Evolutionary conservation across 768 basidiomycete genomes (phyloP), one percentile per base, ranked within the genome.

Genomic region (Xerocomus spinulosus): DNA sequence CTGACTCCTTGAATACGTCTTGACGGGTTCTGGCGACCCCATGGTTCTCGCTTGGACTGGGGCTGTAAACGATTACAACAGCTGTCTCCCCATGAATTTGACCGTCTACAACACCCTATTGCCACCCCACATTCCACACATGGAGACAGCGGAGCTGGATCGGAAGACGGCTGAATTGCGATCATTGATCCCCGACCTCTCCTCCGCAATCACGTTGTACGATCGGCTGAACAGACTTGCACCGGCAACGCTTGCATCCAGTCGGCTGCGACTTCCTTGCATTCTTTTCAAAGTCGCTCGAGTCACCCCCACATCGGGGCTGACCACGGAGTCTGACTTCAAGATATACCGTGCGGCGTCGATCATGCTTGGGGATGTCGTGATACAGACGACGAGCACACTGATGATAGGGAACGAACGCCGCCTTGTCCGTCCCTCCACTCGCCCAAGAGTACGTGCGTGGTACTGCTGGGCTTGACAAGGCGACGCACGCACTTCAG

Each of bases 41-140:
- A 44, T 45, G 1, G 25, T 58, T 23, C 48, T 58, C 1, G 57
- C 57, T 18, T 58, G 57, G 52, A 58, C 56, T 0, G 57, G 56
- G 8, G 13, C 17, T 0, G 18, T 47, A 4, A 36, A 48, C 2
- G 29, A 9, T 2, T 36, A 55, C 13, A 38, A 55, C 10, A 55
- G 44, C 20, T 53, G 40, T 17, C 43, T 53, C 0, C 52, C 44
- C 0, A 3, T 4, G 1, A 34, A 46, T 18, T 42, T 53, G 12
- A 25, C 36, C 2, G 49, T 53, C 20, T 53, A 44, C 33, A n/a
- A 47, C 18, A 15, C 17, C 20, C 25, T 53, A 4, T 14, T 24
- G 0, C 44, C 49, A 9, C 49, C 36, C 3, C 52, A 50, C 17
- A 18, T 53, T 8, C 52, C 15, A 21, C 26, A 15, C 2, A 26